Evolutionary conservation across 306 rosid species (phyloP), one percentile per base, ranked within the genome.

Genomic region (Mimosa bimucronata): DNA sequence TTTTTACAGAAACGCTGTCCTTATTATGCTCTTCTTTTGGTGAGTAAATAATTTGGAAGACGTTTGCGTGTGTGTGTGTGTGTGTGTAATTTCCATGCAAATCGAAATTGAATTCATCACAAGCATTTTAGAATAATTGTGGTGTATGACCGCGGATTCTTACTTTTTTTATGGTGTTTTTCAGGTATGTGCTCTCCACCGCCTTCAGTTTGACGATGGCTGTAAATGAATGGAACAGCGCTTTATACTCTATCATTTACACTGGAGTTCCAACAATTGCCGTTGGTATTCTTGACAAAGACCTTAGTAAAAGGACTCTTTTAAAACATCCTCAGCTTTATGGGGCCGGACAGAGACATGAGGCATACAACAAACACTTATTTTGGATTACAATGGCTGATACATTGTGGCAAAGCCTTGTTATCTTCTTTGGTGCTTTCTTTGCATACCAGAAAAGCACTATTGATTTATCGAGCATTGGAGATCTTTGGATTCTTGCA

Each of bases 211-310:
- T 93, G 86, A 88, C 98, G 14, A 93, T 98, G 4, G 98, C 99
- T 42, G 84, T 95, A 80, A 95, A 88, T 11, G 97, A 95, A 82
- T 95, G 98, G 99, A 95, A 94, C 87, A 93, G 93, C 79, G 58
- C 84, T 74, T 86, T 95, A 60, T 95, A 89, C 79, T 95, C 99
- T 41, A 80, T 95, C 85, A 48, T 93, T 81, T 95, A 95, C 82
- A 88, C 94, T 70, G 78, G 97, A 4, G 9, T 89, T 57, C 99
- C 99, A 34, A 95, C 99, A 13, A 91, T 95, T 62, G 82, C 88
- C 71, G 99, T 95, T 67, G 99, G 93, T 69, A 76, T 95, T 83
- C 96, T 95, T 71, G 99, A 95, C 93, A 95, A 95, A 89, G 96
- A 95, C 86, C 89, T 95, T 61, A 89, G 97, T 61, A 89, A 87